Base-by-base conservation (phyloP, 2,329 filamentous ascomycete species). In the Metarhizium album region DNA sequence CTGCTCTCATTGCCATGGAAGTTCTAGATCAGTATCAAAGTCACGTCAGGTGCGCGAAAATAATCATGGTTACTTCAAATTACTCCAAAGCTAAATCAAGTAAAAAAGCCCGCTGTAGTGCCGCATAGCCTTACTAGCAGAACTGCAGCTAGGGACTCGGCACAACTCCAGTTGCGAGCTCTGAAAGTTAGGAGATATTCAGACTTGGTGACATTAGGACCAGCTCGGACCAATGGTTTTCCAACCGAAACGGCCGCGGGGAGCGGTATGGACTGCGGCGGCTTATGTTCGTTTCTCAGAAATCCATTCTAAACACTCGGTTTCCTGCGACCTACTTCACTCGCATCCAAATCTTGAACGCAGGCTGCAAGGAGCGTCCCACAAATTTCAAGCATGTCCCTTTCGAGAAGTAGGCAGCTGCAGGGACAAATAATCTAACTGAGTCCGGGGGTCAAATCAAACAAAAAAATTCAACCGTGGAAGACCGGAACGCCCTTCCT, bases 401-500 rank as follows among this genome's bases (percentile, higher is more conserved):
- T 24, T 43, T 24, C 40, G 22, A 24, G 40, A 14, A 43, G 40
- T 24, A 43, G 22, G 20, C 40, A 43, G 9, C 8, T 24, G 22
- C 40, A 43, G 40, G 18, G 24, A 14, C 11, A 13, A 43, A 13
- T 14, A 16, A 23, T 24, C 40, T 16, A 43, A 43, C 11, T 13
- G 40, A 23, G 18, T 16, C 18, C 40, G 4, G 22, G 7, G 4
- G 24, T 14, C 22, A 43, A 23, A 23, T 24, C 20, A 43, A 43
- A 14, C 20, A 43, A 24, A 43, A n/a, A 43, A 22, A 4, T 57
- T 61, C 55, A 55, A 58, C 58, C 54, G 58, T 62, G 55, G 50
- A 61, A 54, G 54, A 64, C 66, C 66, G 55, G 57, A 67, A 67
- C 65, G 66, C 66, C 66, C 40, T 43, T 38, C 27, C 20, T 20